Evolutionary conservation across 2,329 filamentous ascomycete species (phyloP).

Genomic region (Paecilomyces variotii): DNA sequence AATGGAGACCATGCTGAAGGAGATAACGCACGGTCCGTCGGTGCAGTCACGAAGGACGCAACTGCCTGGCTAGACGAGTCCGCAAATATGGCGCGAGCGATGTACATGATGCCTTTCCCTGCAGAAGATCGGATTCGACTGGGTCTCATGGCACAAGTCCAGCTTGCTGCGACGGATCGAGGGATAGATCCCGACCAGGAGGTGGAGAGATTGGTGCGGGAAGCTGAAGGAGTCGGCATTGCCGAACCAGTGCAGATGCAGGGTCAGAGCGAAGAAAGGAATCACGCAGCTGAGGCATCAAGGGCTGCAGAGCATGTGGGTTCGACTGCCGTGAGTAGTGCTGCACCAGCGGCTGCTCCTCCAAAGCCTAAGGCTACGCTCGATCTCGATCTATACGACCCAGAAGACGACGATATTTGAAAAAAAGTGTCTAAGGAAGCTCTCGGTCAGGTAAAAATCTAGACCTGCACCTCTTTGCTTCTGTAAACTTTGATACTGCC

Average conservation of each 20-base stretch:
- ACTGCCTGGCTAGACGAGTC: conserved; percentile 35
- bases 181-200: conserved; percentile 49
- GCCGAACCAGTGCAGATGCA: conserved; percentile 32
- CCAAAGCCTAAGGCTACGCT: conserved; percentile 31
- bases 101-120: conserved; percentile 37
- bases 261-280: conserved; percentile 22
- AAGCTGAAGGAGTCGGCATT: conserved; percentile 49
- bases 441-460: background rate
- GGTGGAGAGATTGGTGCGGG: conserved; percentile 38
- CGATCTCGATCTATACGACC: conserved; percentile 39
- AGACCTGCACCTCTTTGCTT: background rate
- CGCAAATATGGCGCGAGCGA: conserved; percentile 30
- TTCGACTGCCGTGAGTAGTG: conserved; percentile 12
- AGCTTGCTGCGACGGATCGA: conserved; percentile 44
- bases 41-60: conserved; percentile 31
- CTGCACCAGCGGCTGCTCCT: conserved; percentile 8
- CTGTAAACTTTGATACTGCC: no score
- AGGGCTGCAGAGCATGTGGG: conserved; percentile 25
- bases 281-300: conserved; percentile 23
- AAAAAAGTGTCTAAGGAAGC: conserved; percentile 1
- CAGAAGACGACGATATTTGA: conserved; percentile 37
- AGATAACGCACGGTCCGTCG: conserved; percentile 21
- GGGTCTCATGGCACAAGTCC: conserved; percentile 39
- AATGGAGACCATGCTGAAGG: conserved; percentile 17
- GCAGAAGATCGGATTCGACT: conserved; percentile 37